These are phyloP conservation scores for Artemisia argyi DNA, from an alignment of 129 eudicot genomes.

Conservation along the genomic window DNA sequence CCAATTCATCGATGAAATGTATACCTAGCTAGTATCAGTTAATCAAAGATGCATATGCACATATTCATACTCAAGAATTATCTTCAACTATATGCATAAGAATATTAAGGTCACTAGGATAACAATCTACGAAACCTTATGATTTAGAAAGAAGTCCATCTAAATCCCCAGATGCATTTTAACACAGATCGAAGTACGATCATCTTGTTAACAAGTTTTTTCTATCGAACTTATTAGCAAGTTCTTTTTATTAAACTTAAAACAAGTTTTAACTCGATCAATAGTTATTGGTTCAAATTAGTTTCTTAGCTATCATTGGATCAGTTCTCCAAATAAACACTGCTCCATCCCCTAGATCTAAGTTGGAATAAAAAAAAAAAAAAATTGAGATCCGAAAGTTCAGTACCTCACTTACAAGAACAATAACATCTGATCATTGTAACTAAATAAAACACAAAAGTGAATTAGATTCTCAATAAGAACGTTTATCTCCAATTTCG, in stretches of 20 bases:
- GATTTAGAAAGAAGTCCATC: background rate
- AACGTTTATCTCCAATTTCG: background rate
- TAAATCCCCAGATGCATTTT: too few relatives aligned
- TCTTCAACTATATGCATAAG: background rate
- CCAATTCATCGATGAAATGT: too few relatives aligned
- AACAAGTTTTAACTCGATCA: background rate
- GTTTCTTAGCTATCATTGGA: background rate
- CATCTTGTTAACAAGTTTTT: too few relatives aligned
- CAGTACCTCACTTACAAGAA: background rate
- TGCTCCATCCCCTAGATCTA: background rate
- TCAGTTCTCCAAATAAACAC: background rate
- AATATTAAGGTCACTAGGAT: background rate
- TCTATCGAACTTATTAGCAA: background rate
- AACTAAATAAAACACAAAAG: constrained; percentile 13
- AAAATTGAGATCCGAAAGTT: background rate
- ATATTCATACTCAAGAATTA: background rate
- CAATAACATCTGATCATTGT: background rate
- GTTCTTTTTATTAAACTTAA: background rate
- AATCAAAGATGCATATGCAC: background rate
- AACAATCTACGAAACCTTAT: constrained; percentile 3
- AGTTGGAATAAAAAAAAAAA: background rate
- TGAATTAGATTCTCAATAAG: constrained; percentile 3
- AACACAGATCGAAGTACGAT: too few relatives aligned
- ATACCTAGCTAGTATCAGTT: too few relatives aligned
- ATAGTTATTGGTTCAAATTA: background rate